A percentile compares a stretch with the other conserved stretches of the same genome.
phyloP scores from a whole-genome alignment of 805 yeast species.

The Schwanniomyces sp. region DNA sequence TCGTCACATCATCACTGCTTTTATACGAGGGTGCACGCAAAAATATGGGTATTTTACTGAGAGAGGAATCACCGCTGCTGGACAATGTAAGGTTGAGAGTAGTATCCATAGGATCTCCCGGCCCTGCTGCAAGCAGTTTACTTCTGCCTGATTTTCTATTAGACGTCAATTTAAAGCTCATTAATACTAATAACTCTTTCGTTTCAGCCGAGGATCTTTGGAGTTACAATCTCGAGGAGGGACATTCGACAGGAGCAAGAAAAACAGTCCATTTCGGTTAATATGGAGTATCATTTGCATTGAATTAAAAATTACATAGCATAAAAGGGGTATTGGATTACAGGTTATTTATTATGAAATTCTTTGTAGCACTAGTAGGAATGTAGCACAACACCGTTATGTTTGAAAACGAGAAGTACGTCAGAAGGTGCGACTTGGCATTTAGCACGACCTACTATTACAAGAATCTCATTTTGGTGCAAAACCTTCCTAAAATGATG shows the following conservation, averaged over 20 bases:
- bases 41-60: neutral
- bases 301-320: neutral
- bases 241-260: slow-evolving; percentile 2
- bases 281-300: neutral
- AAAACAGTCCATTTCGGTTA: neutral
- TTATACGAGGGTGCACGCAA: neutral
- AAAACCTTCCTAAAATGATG: no score
- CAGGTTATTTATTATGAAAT: neutral
- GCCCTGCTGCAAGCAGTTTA: neutral
- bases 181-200: neutral
- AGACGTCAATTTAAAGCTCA: slow-evolving; percentile 1
- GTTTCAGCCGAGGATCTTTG: slow-evolving; percentile 3
- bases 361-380: no score
- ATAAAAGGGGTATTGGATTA: neutral
- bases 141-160: neutral
- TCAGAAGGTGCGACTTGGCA: no score
- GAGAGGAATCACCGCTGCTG: neutral
- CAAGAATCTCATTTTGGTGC: no score
- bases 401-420: no score
- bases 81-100: neutral
- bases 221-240: slow-evolving; percentile 8
- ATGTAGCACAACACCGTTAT: no score
- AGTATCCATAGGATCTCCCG: neutral
- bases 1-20: slow-evolving; percentile 1
- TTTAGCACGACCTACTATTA: no score